Evolutionary conservation across 2,329 filamentous ascomycete species (phyloP).

Genomic region (Aspergillus niger): DNA sequence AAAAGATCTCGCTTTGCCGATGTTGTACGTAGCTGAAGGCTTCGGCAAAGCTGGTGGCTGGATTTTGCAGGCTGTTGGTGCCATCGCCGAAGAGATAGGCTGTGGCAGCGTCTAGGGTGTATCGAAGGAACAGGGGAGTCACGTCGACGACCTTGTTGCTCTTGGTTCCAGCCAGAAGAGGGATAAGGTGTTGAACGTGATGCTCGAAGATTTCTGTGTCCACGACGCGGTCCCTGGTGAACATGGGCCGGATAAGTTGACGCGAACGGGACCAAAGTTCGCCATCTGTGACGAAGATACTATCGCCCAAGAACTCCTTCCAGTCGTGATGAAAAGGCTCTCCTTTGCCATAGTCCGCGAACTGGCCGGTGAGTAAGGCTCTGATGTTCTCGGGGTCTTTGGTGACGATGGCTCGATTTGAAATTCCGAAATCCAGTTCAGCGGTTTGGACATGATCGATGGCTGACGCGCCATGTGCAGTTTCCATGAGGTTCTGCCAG

Average conservation of each 20-base stretch:
- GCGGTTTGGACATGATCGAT: conserved; percentile 28
- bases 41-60: conserved; percentile 71
- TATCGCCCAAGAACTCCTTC: conserved; percentile 79
- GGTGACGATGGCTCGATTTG: conserved; percentile 68
- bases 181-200: conserved; percentile 72
- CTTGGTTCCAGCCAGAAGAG: conserved; percentile 60
- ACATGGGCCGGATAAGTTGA: conserved; percentile 84
- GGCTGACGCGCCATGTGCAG: conserved; percentile 33
- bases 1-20: conserved; percentile 67
- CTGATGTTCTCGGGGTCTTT: conserved; percentile 89
- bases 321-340: conserved; percentile 70
- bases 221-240: conserved; percentile 79
- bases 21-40: conserved; percentile 79
- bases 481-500: conserved; percentile 60
- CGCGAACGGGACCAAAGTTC: conserved; percentile 77
- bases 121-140: conserved; percentile 76
- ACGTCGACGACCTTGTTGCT: conserved; percentile 63
- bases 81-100: conserved; percentile 81
- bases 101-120: conserved; percentile 80
- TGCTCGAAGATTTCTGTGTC: conserved; percentile 82
- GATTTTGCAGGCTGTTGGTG: conserved; percentile 63
- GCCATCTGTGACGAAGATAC: conserved; percentile 81
- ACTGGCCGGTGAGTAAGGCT: conserved; percentile 84
- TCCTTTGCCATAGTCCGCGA: conserved; percentile 83
- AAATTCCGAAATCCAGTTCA: conserved; percentile 34